Base-by-base conservation (phyloP, 371 early-diverging fungal genomes). In the Syncephalis plumigaleata region DNA sequence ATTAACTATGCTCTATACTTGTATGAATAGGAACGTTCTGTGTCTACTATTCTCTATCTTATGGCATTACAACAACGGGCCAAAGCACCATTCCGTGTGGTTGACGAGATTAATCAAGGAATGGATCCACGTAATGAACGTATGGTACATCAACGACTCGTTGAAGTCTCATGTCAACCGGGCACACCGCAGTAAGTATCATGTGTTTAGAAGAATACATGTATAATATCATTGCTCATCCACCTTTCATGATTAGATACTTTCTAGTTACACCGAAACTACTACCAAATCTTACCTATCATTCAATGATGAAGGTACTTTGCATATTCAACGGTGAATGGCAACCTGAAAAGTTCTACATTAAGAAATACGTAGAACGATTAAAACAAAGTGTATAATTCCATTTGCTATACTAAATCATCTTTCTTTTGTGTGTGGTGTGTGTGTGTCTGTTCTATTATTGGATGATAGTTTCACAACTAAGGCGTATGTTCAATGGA, bases 21-120 rank as follows among this genome's bases (percentile, higher is more conserved):
- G 17, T 16, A 9, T 16, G 9, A 47, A 8, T 57, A 74, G 66
- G 93, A 94, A 54, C 75, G 91, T 16, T 80, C 92, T 0, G 94
- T 94, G 15, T 81, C 96, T 2, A 98, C 98, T 2, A 97, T 98
- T 51, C 68, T 98, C 51, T 99, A 94, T 58, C 60, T 99, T 44
- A 87, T 98, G 75, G 75, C 98, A 3, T 71, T 99, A 42, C 98
- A 98, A 68, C 62, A 68, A 25, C 63, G 88, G 31, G 87, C 88
- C 9, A 70, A 70, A 11, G 71, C 91, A 8, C 98, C 98, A 5
- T 99, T 99, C 77, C 81, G 98, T 43, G 89, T 99, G 0, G 99
- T 99, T 8, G 99, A 99, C 68, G 99, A 99, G 65, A 98, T 99
- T 53, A 99, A 99, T 64, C 99, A 99, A 65, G 98, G 99, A 49